Base-by-base conservation (phyloP, 2,329 filamentous ascomycete species). In the Scytalidium sp. region DNA sequence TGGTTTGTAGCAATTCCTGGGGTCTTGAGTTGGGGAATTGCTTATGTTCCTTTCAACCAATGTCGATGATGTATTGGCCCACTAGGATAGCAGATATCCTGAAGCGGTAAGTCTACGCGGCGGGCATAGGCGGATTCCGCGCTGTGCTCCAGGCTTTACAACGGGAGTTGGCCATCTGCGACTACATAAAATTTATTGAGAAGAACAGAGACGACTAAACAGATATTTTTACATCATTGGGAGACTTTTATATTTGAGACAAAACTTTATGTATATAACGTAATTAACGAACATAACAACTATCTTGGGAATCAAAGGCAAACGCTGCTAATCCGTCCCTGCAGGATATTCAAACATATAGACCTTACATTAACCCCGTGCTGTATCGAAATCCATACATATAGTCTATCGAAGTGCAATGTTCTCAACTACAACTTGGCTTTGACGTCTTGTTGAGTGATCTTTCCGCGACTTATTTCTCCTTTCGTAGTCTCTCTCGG, bases 351-450 rank as follows among this genome's bases (percentile, higher is more conserved):
- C 25, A 27, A 27, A 27, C 25, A 27, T 27, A 7, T 27, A 27
- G 25, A 13, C 25, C 25, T 27, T 27, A 27, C 25, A 27, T 27
- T 7, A 27, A 27, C 13, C n/a, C 25, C 25, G 13, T 13, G 25
- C 25, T 13, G 25, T 13, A 27, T 27, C 25, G 25, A 27, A 27
- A 27, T 27, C 25, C 25, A 13, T 27, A 27, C 25, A 27, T 27
- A 27, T 27, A 13, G 25, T 27, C 25, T 13, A 7, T 27, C 7
- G 25, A 27, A 13, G 13, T 27, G 7, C 13, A 27, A 27, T 36
- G 7, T 10, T 20, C 27, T 32, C 7, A 45, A 54, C 49, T 69
- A 72, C 50, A 73, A 56, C 66, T 77, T 79, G 53, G 78, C 70
- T 52, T 69, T 76, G n/a, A n/a, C n/a, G n/a, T n/a, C n/a, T 13